Conservation (phyloP, 2,329 filamentous ascomycete species). For the Zopfia rhizophila region DNA sequence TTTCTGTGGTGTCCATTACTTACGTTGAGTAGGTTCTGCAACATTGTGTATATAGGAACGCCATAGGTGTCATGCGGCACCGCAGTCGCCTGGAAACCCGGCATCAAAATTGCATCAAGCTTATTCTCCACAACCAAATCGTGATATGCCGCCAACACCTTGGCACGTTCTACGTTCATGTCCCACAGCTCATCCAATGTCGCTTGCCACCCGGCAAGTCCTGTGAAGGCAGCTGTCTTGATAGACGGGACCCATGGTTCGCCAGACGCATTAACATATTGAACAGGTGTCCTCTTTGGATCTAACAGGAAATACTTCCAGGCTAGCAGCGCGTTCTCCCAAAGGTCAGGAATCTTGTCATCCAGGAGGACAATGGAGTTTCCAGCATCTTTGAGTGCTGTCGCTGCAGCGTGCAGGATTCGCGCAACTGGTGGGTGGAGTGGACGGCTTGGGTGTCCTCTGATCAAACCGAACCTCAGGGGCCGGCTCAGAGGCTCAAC, state of each 20-base stretch:
- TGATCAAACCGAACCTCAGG: slow-evolving; percentile 61
- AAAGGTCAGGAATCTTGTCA: slow-evolving; percentile 41
- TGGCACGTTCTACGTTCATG: slow-evolving; percentile 52
- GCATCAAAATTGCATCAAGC: slow-evolving; percentile 63
- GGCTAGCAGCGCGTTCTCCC: slow-evolving; percentile 46
- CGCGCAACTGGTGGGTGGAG: slow-evolving; percentile 63
- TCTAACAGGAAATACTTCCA: slow-evolving; percentile 58
- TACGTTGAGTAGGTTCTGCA: slow-evolving; percentile 65
- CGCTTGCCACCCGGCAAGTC: slow-evolving; percentile 43
- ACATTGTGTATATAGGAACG: slow-evolving; percentile 57
- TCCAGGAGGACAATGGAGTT: slow-evolving; percentile 53
- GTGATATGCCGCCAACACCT: slow-evolving; percentile 55
- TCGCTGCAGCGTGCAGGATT: slow-evolving; percentile 55
- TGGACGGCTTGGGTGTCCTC: slow-evolving; percentile 60
- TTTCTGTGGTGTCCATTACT: slow-evolving; percentile 30
- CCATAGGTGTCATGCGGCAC: slow-evolving; percentile 64
- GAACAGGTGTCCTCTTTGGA: slow-evolving; percentile 43
- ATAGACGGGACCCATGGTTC: slow-evolving; percentile 60
- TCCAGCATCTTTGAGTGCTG: slow-evolving; percentile 54
- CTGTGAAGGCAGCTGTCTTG: slow-evolving; percentile 39
- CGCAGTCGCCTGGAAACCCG: slow-evolving; percentile 62
- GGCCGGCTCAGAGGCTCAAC: slow-evolving; percentile 28
- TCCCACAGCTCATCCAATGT: slow-evolving; percentile 55
- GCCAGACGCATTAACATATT: slow-evolving; percentile 49
- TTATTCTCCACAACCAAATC: slow-evolving; percentile 53